Evolutionary conservation across 2,329 filamentous ascomycete genomes (phyloP).

Genomic region (Claviceps lovelessii): DNA sequence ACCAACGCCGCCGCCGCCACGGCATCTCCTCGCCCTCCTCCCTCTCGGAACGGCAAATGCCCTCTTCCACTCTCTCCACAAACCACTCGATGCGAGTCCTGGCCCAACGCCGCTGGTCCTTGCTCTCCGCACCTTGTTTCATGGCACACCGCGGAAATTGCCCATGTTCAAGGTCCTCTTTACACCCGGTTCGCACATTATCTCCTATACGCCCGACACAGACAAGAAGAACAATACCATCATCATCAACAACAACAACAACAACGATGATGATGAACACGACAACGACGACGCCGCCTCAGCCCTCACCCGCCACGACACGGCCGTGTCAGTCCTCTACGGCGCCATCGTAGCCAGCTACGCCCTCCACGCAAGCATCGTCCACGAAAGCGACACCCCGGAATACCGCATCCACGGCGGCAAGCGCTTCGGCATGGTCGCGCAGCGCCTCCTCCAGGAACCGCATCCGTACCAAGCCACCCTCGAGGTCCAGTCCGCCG

Average conservation of each 20-base stretch:
- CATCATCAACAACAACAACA: not conserved
- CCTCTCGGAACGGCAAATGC: constrained; percentile 54
- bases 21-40: constrained; percentile 37
- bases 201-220: constrained; percentile 20
- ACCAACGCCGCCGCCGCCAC: not conserved
- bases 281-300: not conserved
- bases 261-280: not conserved
- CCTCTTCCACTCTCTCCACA: constrained; percentile 47
- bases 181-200: constrained; percentile 38
- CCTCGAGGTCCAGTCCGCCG: constrained; percentile 20
- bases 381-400: constrained; percentile 79
- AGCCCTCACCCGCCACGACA: constrained; percentile 15
- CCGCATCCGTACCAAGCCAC: constrained; percentile 35
- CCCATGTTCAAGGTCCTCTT: constrained; percentile 51
- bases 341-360: constrained; percentile 82
- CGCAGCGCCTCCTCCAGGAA: constrained; percentile 52
- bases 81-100: constrained; percentile 33
- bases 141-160: constrained; percentile 38
- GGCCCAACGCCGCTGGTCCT: constrained; percentile 30
- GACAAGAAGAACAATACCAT: constrained; percentile 1
- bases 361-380: constrained; percentile 76
- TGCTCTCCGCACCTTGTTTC: constrained; percentile 43
- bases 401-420: constrained; percentile 65
- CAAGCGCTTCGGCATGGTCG: constrained; percentile 74
- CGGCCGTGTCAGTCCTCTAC: constrained; percentile 32